These are phyloP conservation scores for Xerocomus nothofagi DNA, from an alignment of 1,284 basidiomycete species.

Conservation along the genomic window DNA sequence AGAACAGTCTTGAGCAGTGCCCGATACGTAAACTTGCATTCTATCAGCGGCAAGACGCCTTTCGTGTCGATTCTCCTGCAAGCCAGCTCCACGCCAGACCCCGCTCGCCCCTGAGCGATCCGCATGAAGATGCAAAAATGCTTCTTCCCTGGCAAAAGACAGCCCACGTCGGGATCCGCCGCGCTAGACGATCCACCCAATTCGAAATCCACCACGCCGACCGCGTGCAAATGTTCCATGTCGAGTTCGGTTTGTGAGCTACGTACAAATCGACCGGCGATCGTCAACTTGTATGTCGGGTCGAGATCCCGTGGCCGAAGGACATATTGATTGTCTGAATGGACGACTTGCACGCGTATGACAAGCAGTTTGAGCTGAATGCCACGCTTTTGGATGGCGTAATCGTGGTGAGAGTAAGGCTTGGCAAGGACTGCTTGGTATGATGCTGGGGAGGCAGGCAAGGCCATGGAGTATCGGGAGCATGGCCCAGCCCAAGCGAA, in stretches of 20 bases:
- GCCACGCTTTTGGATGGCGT: slow-evolving; percentile 1
- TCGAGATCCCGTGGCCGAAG: not conserved
- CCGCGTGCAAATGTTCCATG: not conserved
- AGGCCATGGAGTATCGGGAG: not conserved
- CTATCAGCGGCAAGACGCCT: not conserved
- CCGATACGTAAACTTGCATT: not conserved
- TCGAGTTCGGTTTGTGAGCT: not conserved
- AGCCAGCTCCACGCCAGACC: not conserved
- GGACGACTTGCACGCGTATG: not conserved
- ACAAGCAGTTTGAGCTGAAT: not conserved
- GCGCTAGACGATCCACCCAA: not conserved
- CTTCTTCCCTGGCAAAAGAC: not conserved
- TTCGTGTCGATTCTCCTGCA: slow-evolving; percentile 4
- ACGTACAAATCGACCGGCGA: not conserved
- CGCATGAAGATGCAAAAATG: slow-evolving; percentile 4
- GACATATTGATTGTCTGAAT: not conserved
- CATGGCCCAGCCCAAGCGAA: not conserved
- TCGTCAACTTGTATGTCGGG: not conserved
- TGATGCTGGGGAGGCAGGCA: slow-evolving; percentile 4
- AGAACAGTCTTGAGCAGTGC: not conserved
- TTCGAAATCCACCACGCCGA: not conserved
- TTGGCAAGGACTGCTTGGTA: not conserved
- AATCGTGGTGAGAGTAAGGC: not conserved
- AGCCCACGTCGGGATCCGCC: not conserved
- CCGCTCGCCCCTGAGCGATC: not conserved